Base-by-base conservation (phyloP, 768 basidiomycete genomes). In the Lentinula aciculospora region DNA sequence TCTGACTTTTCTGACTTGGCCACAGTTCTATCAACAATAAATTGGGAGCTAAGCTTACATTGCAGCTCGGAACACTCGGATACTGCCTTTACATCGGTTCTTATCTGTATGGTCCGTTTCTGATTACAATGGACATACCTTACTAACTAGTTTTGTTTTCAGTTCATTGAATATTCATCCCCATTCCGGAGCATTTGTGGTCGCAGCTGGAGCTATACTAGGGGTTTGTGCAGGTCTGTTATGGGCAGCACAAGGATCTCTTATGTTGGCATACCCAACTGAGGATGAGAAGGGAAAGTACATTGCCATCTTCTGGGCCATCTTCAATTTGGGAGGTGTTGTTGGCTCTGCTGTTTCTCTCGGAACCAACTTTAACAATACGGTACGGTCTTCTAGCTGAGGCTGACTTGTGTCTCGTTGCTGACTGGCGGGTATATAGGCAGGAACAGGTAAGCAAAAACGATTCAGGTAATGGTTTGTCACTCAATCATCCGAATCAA, bases 181-280 rank as follows among this genome's bases (percentile, higher is more conserved):
- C 7, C 65, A 74, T 21, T 82, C 83, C 8, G 76, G 77, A 32
- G 73, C 72, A 29, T 92, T 92, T 66, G 82, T 88, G 44, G 82
- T 92, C 61, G 81, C 74, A 17, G 77, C 88, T 2, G 91, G 90
- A 19, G 85, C 86, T 37, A 65, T 89, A 56, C 82, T 92, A 17
- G 91, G 91, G 17, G 61, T 90, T 49, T 89, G 86, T 32, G 49
- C 81, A 13, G 81, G 77, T 15, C 65, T 93, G 44, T 72, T 92
- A 7, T 92, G 91, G 91, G 86, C 89, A 0, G 88, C 89, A 0
- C 90, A 93, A 65, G 92, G 89, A n/a, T 85, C 83, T 17, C 73
- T 93, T 59, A 92, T 92, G 84, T 72, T 94, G 69, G 82, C 88
- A 4, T 93, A 93, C 68, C 88, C 90, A 0, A 90, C 88, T 0